Base-by-base conservation (phyloP, 768 basidiomycete species). In the Megacollybia marginata region DNA sequence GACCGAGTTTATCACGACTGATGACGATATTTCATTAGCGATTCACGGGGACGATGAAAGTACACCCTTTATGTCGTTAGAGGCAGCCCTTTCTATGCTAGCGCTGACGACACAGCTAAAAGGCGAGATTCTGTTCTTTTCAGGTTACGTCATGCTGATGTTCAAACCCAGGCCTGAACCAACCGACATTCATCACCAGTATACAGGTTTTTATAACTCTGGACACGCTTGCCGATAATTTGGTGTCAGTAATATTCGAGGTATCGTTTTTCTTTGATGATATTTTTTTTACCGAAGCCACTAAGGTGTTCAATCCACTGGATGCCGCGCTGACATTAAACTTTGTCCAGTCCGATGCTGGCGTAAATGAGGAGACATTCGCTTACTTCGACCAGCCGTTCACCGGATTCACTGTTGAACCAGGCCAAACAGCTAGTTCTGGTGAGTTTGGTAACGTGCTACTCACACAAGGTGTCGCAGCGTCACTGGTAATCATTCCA, bases 61-160 rank as follows among this genome's bases (percentile, higher is more conserved):
- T 57, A 77, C 82, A 2, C 84, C 85, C 2, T 85, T 83, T 59
- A 69, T 59, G 6, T 83, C 84, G 1, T 60, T 89, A 46, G 64
- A 69, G 47, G 70, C 71, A 1, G 84, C 77, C 0, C 66, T 88
- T 6, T 67, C 77, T 11, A 75, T 77, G 31, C 64, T 86, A 18
- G 67, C 68, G 11, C 63, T 86, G 32, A 57, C 65, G 9, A 74
- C 80, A 0, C 72, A 68, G 2, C 69, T 88, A 31, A 28, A 28
- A 28, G 23, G 23, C 23, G 23, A 28, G 23, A 2, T 28, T 28
- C 23, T 28, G 23, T 3, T 28, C 4, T 28, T 28, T 28, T 28
- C 23, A 28, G 4, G 23, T 6, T 6, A 3, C 23, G 23, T 6
- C 23, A 28, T 28, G 23, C 23, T 28, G 23, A 28, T 28, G 23